Percentiles rank a stretch among this genome's conserved stretches.
Conservation (phyloP, 2,329 filamentous ascomycete genomes). For the Stagonosporopsis rhizophila region DNA sequence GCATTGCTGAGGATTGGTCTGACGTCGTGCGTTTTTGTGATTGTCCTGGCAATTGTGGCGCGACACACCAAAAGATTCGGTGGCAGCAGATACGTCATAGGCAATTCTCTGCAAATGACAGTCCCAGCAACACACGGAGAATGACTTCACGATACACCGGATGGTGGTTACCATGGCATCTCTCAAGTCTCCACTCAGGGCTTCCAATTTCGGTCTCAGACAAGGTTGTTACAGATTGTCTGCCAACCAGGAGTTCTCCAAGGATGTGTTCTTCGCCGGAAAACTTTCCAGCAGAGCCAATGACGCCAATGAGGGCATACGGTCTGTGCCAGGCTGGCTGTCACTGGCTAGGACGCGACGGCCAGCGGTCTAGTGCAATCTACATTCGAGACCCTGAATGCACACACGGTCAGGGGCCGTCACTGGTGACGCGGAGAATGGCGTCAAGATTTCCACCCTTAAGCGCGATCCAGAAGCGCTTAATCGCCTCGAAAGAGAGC, state of each 20-base stretch:
- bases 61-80: not conserved
- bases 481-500: slow-evolving; percentile 18
- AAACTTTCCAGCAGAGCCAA: not conserved
- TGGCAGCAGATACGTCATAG: slow-evolving; percentile 7
- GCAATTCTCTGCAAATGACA: not conserved
- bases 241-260: slow-evolving; percentile 1
- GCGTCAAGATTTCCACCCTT: slow-evolving; percentile 15
- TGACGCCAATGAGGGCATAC: slow-evolving; percentile 21
- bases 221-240: not conserved
- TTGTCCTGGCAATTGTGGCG: not conserved
- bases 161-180: not conserved
- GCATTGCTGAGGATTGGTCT: slow-evolving; percentile 7
- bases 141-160: not conserved
- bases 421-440: slow-evolving; percentile 24
- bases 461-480: slow-evolving; percentile 4
- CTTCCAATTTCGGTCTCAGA: slow-evolving; percentile 4
- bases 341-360: slow-evolving; percentile 15
- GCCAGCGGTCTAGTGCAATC: slow-evolving; percentile 19
- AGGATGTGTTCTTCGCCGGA: slow-evolving; percentile 1
- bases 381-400: slow-evolving; percentile 25
- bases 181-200: not conserved
- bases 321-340: slow-evolving; percentile 1
- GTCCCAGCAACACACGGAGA: not conserved
- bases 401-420: slow-evolving; percentile 22
- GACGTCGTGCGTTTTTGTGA: slow-evolving; percentile 5